These are phyloP conservation scores for Crithidia thermophila DNA, from an alignment of 208 protist genomes.

Conservation along the genomic window DNA sequence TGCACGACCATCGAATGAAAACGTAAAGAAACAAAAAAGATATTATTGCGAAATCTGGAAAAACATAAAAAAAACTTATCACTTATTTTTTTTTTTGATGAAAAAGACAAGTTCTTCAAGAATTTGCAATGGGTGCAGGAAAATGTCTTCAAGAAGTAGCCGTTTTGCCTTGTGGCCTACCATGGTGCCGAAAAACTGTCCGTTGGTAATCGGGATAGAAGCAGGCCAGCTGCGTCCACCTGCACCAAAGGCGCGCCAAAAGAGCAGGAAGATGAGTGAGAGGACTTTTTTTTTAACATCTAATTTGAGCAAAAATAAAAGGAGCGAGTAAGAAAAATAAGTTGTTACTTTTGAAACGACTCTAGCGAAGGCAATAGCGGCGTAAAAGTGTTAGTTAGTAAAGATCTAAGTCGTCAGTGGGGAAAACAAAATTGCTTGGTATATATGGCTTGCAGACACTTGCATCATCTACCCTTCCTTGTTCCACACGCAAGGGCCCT, in stretches of 20 bases:
- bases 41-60: not conserved
- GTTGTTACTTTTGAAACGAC: constrained; percentile 13
- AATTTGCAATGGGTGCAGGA: not conserved
- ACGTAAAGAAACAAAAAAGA: constrained; percentile 9
- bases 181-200: too few relatives aligned
- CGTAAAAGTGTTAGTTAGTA: not conserved
- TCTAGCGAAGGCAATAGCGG: not conserved
- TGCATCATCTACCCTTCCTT: constrained; percentile 5
- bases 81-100: constrained; percentile 20
- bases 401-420: constrained; percentile 3
- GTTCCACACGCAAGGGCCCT: constrained; percentile 50
- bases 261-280: constrained; percentile 6
- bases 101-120: not conserved
- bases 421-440: not conserved
- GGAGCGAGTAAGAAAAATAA: constrained; percentile 12
- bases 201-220: too few relatives aligned
- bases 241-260: not conserved
- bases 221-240: too few relatives aligned
- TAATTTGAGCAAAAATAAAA: not conserved
- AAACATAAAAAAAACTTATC: not conserved
- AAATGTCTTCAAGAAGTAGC: not conserved
- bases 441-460: not conserved
- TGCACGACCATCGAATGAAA: not conserved
- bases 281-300: not conserved
- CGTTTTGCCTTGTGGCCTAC: not conserved